Evolutionary conservation across 108 stramenopile species (phyloP).

Genomic region (Epithemia pelagica): DNA sequence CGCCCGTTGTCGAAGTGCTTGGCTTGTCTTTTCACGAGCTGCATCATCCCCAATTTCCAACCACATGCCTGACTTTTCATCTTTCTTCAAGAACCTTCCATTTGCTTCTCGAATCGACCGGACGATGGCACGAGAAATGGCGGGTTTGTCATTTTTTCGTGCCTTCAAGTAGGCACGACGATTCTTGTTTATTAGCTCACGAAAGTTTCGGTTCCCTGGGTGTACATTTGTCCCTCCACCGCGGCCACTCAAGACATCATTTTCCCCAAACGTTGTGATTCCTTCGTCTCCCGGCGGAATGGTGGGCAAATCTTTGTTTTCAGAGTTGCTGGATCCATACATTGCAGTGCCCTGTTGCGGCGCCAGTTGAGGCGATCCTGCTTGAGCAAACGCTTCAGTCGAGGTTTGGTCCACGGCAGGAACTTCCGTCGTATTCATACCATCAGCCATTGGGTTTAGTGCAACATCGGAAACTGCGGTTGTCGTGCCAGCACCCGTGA

Average conservation of each 20-base stretch:
- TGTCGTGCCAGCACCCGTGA: no score
- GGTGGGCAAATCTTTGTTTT: not conserved
- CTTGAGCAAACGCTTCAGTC: no score
- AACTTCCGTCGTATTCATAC: no score
- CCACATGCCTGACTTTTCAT: conserved; percentile 45
- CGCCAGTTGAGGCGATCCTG: no score
- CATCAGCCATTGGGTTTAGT: no score
- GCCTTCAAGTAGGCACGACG: conserved; percentile 66
- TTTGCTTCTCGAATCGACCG: conserved; percentile 51
- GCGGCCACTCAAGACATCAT: conserved; percentile 64
- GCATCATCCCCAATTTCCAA: conserved; percentile 62
- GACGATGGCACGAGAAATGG: conserved; percentile 70
- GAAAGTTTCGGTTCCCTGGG: conserved; percentile 66
- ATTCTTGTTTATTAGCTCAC: conserved; percentile 63
- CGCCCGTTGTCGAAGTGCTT: conserved; percentile 66
- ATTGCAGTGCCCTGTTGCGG: no score
- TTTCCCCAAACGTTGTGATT: conserved; percentile 40
- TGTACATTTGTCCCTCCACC: conserved; percentile 80
- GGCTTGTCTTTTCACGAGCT: conserved; percentile 53
- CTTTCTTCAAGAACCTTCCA: conserved; percentile 68
- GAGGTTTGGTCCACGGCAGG: no score
- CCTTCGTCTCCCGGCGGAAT: conserved; percentile 24
- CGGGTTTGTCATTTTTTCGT: conserved; percentile 68
- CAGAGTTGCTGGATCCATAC: no score
- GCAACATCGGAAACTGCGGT: no score